These are phyloP conservation scores for Kalaharituber pfeilii DNA, from an alignment of 2,329 filamentous ascomycete species.

Conservation along the genomic window DNA sequence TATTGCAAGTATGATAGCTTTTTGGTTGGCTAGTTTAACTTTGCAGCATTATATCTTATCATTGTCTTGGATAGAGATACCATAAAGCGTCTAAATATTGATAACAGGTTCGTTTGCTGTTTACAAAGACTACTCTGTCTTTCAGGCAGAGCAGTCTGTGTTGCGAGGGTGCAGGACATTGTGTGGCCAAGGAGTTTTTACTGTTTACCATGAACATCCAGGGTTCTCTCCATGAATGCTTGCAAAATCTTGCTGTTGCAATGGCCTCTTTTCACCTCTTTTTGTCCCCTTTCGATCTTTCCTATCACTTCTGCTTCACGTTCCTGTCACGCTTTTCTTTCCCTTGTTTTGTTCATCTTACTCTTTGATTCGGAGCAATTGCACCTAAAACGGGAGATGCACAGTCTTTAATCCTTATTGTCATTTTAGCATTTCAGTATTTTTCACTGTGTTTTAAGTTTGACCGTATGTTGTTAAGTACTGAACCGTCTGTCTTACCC, in stretches of 20 bases:
- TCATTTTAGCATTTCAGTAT: not conserved
- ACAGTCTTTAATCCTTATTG: not conserved
- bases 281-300: constrained; percentile 11
- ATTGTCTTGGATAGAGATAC: constrained; percentile 1
- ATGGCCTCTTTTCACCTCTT: constrained; percentile 17
- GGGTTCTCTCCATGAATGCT: not conserved
- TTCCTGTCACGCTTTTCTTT: too few species aligned
- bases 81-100: not conserved
- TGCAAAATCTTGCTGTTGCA: constrained; percentile 4
- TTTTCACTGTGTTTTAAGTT: not conserved
- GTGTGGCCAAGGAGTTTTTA: not conserved
- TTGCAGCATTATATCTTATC: not conserved
- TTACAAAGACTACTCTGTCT: too few species aligned
- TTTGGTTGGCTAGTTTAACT: constrained; percentile 6
- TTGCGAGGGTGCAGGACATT: not conserved
- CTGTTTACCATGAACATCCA: not conserved
- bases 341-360: not conserved
- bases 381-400: not conserved
- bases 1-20: constrained; percentile 1
- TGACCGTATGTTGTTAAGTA: not conserved
- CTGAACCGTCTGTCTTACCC: not conserved
- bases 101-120: not conserved
- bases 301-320: not conserved
- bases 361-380: not conserved
- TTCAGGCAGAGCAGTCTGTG: not conserved